Evolutionary conservation across 163 green algal species (phyloP), one percentile per base, ranked within the genome.

Genomic region (Smithsoniella earleae): DNA sequence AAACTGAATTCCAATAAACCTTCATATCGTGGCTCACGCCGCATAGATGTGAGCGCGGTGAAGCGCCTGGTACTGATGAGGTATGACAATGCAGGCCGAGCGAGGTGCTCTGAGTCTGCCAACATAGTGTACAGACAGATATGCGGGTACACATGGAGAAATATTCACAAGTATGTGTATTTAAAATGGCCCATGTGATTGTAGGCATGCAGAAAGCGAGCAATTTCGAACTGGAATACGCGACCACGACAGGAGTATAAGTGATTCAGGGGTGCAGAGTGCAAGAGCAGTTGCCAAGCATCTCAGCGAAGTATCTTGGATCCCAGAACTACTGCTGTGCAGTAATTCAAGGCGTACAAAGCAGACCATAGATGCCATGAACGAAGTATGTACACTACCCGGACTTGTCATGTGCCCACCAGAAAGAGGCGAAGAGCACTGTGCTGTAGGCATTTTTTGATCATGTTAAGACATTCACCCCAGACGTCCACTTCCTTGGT

Each of bases 181-280:
- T n/a, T n/a, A n/a, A n/a, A n/a, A n/a, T n/a, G n/a, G 20, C 33
- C 25, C 13, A 36, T 34, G n/a, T 37, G 25, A 5, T 0, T 69
- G 58, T 43, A 69, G 58, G 58, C 58, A 69, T 40, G 58, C 58
- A 34, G 58, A 69, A 36, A 69, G 58, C 34, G 58, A 43, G 58
- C 18, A 18, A 30, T 43, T 20, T 31, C 18, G 43, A 13, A 30
- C 58, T 25, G 58, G 58, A 2, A 33, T 69, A 25, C 20, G 58
- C 3, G 58, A 69, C 58, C 58, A 69, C 20, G 58, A 69, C 34
- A 30, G 58, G 27, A 34, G 25, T n/a, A 69, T 69, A 36, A 69
- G 58, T 38, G 58, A 69, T 4, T 38, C 58, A 16, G 58, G 58
- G 3, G 25, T 31, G 13, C 5, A 30, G 8, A 25, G 58, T 38